phyloP scores from a whole-genome alignment of 164 flowering plant species.

The Taxillus chinensis region DNA sequence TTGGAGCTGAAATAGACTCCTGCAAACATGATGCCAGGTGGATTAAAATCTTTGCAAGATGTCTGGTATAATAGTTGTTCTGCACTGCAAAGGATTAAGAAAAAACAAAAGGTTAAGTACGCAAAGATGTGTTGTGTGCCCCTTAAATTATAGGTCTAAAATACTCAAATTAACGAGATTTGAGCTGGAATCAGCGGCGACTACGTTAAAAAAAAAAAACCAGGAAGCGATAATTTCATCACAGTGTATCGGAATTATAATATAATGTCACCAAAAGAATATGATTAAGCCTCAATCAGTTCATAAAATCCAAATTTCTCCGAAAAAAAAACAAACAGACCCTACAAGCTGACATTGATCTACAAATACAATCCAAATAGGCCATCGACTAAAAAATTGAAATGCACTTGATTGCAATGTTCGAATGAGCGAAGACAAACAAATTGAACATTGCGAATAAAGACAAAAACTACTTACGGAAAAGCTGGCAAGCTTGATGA shows the following conservation, averaged over 20 bases:
- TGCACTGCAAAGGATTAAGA: conserved; percentile 40
- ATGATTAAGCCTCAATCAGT: too few relatives aligned
- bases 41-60: conserved; percentile 80
- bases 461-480: conserved; percentile 37
- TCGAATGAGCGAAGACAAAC: not conserved
- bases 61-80: conserved; percentile 72
- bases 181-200: too few relatives aligned
- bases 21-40: conserved; percentile 75
- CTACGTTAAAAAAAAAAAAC: not conserved
- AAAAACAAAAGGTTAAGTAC: not conserved
- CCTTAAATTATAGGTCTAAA: too few relatives aligned
- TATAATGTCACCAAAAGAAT: too few relatives aligned
- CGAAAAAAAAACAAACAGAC: too few relatives aligned
- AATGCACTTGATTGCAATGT: too few relatives aligned
- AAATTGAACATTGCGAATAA: not conserved
- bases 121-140: not conserved
- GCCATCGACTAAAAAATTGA: too few relatives aligned
- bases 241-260: not conserved
- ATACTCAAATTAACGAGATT: too few relatives aligned
- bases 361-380: too few relatives aligned
- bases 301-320: too few relatives aligned
- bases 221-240: not conserved
- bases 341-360: too few relatives aligned
- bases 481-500: conserved; percentile 52
- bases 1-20: conserved; percentile 52